These are phyloP conservation scores for Tremellales sp. DNA, from an alignment of 1,284 basidiomycete genomes.

Conservation along the genomic window DNA sequence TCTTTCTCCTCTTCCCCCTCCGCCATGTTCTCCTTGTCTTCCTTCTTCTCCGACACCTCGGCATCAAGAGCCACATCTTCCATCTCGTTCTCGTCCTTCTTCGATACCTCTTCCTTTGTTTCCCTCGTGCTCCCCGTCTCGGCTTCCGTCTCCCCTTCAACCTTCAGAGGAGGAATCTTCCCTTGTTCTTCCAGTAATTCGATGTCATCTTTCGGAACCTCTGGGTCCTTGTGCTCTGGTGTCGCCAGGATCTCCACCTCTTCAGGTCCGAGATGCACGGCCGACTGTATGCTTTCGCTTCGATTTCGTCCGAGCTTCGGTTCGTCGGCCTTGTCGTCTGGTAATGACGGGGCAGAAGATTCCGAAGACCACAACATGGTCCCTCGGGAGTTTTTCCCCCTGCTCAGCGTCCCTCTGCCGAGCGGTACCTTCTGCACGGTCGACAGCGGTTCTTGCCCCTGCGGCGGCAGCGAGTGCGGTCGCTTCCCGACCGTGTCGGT, in stretches of 20 bases:
- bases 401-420: constrained; percentile 18
- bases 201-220: constrained; percentile 36
- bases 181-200: constrained; percentile 36
- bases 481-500: background rate
- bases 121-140: background rate
- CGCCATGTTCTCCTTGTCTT: background rate
- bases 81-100: constrained; percentile 9
- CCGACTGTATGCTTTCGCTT: constrained; percentile 21
- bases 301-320: background rate
- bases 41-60: constrained; percentile 4
- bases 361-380: constrained; percentile 30
- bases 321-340: background rate
- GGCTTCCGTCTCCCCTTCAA: constrained; percentile 3
- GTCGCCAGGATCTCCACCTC: constrained; percentile 4
- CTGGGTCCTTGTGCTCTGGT: background rate
- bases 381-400: constrained; percentile 28
- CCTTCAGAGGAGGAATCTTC: constrained; percentile 18
- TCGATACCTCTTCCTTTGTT: background rate
- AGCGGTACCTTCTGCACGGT: constrained; percentile 2
- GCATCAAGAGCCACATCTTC: constrained; percentile 11
- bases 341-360: background rate
- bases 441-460: background rate
- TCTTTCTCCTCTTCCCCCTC: background rate
- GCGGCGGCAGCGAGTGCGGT: background rate
- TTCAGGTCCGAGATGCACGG: constrained; percentile 11